Percentiles rank a stretch among this genome's conserved stretches.
Evolutionary conservation across 768 basidiomycete species (phyloP).

Genomic region (Suillus alpinus): DNA sequence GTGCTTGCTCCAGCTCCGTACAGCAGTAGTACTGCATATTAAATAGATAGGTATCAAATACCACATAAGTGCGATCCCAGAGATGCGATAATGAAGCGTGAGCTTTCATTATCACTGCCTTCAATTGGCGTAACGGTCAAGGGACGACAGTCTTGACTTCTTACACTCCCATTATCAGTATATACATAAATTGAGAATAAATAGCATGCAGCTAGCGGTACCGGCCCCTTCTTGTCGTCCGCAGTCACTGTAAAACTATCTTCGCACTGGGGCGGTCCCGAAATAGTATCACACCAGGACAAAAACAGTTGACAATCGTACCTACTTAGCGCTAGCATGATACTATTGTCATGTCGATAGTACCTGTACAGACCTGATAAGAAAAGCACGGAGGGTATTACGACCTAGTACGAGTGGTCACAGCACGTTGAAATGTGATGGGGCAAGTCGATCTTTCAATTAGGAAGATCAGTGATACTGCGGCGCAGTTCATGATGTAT

Average conservation of each 20-base stretch:
- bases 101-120: no score
- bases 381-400: not conserved
- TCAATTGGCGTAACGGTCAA: no score
- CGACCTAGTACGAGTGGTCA: not conserved
- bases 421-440: no score
- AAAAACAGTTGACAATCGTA: not conserved
- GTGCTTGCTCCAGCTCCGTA: no score
- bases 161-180: not conserved
- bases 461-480: not conserved
- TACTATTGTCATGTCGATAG: not conserved
- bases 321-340: not conserved
- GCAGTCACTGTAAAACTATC: not conserved
- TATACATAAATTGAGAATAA: not conserved
- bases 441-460: not conserved
- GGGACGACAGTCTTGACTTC: no score
- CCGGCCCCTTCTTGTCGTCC: not conserved
- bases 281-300: not conserved
- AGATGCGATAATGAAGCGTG: no score
- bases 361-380: not conserved
- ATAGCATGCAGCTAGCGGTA: not conserved
- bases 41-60: no score
- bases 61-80: no score
- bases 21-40: no score
- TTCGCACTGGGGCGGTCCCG: not conserved
- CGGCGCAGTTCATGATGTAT: not conserved